Percentiles rank a stretch among this genome's conserved stretches.
These are phyloP conservation scores for Pseudonitzschia pungens DNA, from an alignment of 108 stramenopile genomes.

Conservation along the genomic window DNA sequence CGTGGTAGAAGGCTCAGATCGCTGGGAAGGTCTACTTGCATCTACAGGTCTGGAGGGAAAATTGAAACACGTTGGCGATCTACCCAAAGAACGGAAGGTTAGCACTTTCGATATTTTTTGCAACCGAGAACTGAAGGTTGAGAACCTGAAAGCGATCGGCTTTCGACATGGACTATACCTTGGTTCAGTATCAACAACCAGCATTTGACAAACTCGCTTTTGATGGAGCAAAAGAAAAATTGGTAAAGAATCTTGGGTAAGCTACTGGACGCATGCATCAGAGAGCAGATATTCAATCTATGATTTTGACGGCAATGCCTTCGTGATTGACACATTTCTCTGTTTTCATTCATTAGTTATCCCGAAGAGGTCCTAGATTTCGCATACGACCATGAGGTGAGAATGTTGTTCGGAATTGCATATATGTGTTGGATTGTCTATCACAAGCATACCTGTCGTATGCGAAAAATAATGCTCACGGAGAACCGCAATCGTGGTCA, in stretches of 20 bases:
- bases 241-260: constrained; percentile 81
- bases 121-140: constrained; percentile 89
- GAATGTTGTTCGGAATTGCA: neutral
- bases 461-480: no score
- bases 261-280: neutral
- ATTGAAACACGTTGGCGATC: constrained; percentile 27
- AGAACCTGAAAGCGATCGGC: constrained; percentile 82
- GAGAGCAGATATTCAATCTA: no score
- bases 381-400: constrained; percentile 76
- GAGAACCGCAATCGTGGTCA: neutral
- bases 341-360: constrained; percentile 7
- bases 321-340: neutral
- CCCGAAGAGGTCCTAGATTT: constrained; percentile 83
- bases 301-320: no score
- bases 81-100: constrained; percentile 51
- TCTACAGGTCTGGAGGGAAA: constrained; percentile 41
- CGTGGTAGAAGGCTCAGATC: constrained; percentile 13
- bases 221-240: constrained; percentile 92
- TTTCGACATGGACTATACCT: constrained; percentile 97
- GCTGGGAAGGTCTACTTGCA: constrained; percentile 29
- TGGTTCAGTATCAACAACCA: constrained; percentile 91
- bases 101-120: constrained; percentile 82
- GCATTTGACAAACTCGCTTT: constrained; percentile 93
- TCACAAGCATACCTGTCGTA: no score
- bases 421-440: neutral